Evolutionary conservation across 305 asterid species (phyloP).

Genomic region (Fraxinus angustifolia): DNA sequence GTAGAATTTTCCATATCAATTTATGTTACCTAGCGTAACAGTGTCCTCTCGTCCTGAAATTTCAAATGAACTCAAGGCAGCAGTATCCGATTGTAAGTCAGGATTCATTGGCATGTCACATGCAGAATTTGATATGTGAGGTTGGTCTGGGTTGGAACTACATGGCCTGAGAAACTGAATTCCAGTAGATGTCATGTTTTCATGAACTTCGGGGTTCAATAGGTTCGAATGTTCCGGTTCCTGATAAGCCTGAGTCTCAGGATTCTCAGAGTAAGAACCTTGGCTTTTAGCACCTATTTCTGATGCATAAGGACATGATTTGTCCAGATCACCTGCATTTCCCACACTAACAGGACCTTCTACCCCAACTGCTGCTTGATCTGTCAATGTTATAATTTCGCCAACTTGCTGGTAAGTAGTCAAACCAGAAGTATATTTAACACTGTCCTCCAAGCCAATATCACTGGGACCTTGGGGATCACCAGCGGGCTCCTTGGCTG

Average conservation of each 20-base stretch:
- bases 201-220: conserved; percentile 29
- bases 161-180: conserved; percentile 48
- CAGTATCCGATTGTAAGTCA: conserved; percentile 33
- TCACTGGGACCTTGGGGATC: conserved; percentile 34
- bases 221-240: conserved; percentile 27
- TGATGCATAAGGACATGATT: conserved; percentile 26
- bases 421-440: conserved; percentile 36
- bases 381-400: conserved; percentile 29
- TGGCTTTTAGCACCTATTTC: conserved; percentile 39
- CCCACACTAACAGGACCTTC: conserved; percentile 27
- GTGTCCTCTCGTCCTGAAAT: conserved; percentile 32
- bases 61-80: conserved; percentile 20
- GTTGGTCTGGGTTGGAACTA: conserved; percentile 37
- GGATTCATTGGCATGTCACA: conserved; percentile 30
- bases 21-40: conserved; percentile 38
- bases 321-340: conserved; percentile 28
- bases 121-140: conserved; percentile 30
- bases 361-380: conserved; percentile 26
- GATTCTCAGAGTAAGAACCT: conserved; percentile 27
- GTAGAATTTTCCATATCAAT: not conserved
- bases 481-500: conserved; percentile 24
- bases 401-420: conserved; percentile 30
- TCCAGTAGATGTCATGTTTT: conserved; percentile 31
- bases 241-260: conserved; percentile 25
- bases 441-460: conserved; percentile 31